Conservation (phyloP, 1,139 yeast genomes). For the Kurtzmaniella quercitrusa region DNA sequence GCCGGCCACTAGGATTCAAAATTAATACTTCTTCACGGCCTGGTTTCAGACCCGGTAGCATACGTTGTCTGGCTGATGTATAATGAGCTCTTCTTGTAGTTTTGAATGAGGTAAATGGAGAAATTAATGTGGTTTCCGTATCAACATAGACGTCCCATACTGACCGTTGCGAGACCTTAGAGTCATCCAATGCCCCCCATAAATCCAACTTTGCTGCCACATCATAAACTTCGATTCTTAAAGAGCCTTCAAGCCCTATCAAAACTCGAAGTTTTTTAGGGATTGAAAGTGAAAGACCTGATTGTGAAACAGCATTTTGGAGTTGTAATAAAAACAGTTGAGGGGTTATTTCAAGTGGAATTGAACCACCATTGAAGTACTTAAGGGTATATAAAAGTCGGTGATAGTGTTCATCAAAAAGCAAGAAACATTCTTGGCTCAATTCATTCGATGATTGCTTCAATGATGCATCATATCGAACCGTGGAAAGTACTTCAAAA, state of each 20-base stretch:
- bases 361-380: constrained; percentile 43
- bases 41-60: constrained; percentile 32
- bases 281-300: constrained; percentile 21
- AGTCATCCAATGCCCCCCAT: constrained; percentile 37
- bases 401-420: constrained; percentile 60
- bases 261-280: constrained; percentile 62
- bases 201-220: constrained; percentile 34
- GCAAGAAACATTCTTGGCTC: constrained; percentile 44
- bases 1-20: constrained; percentile 52
- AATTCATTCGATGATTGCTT: constrained; percentile 27
- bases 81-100: constrained; percentile 73
- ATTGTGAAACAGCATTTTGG: constrained; percentile 28
- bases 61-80: constrained; percentile 53
- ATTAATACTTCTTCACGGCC: constrained; percentile 65
- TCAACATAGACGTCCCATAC: constrained; percentile 65
- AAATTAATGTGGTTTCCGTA: constrained; percentile 44
- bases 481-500: constrained; percentile 61
- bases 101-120: constrained; percentile 85
- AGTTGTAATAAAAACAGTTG: constrained; percentile 36
- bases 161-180: constrained; percentile 16
- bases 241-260: constrained; percentile 44
- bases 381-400: constrained; percentile 52
- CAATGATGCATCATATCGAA: constrained; percentile 66
- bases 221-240: constrained; percentile 48
- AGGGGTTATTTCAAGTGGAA: constrained; percentile 35